Evolutionary conservation across 2,329 filamentous ascomycete species (phyloP).

Genomic region (Aspergillus phoenicis): DNA sequence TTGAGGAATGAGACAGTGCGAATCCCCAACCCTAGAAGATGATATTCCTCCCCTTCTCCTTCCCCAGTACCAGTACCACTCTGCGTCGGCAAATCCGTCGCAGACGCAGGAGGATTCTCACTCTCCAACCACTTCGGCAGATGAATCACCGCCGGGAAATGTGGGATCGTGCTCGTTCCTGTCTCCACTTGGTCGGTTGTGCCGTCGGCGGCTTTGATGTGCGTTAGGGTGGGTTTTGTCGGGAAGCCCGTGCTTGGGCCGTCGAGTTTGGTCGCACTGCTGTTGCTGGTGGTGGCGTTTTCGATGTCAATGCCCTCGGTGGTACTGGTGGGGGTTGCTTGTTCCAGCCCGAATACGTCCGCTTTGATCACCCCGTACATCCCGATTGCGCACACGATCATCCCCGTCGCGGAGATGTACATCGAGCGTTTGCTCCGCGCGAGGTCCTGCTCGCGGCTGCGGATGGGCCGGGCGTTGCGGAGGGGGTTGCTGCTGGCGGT

Average conservation of each 20-base stretch:
- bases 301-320: not conserved
- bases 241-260: constrained; percentile 41
- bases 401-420: not conserved
- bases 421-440: not conserved
- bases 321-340: not conserved
- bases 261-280: constrained; percentile 40
- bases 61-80: constrained; percentile 34
- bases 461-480: not conserved
- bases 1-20: constrained; percentile 85
- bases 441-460: not conserved
- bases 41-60: constrained; percentile 68
- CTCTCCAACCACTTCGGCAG: constrained; percentile 54
- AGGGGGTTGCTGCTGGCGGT: not conserved
- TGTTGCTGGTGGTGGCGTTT: constrained; percentile 5
- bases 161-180: constrained; percentile 75
- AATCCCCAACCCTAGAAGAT: constrained; percentile 82
- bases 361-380: not conserved
- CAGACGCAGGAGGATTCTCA: constrained; percentile 33
- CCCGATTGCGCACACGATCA: not conserved
- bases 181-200: constrained; percentile 73
- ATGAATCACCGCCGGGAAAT: constrained; percentile 73
- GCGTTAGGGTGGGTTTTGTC: constrained; percentile 36
- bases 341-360: constrained; percentile 13
- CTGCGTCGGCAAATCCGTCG: constrained; percentile 37
- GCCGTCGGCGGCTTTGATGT: constrained; percentile 50